Evolutionary conservation across 2,329 filamentous ascomycete species (phyloP).

Genomic region (Allantophomopsis lycopodina): DNA sequence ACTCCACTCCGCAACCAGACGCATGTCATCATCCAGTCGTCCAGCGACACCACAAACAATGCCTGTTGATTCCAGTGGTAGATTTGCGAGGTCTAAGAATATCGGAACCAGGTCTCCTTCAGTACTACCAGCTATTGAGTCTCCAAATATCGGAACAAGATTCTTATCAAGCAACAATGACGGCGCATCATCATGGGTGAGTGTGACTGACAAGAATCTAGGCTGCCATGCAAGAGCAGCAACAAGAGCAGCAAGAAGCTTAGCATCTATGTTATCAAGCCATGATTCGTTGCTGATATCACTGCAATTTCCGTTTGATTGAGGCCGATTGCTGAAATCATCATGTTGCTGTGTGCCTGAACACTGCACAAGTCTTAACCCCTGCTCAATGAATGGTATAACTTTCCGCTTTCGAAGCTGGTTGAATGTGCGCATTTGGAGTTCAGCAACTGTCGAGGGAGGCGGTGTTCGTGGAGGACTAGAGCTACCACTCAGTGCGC

Average conservation of each 20-base stretch:
- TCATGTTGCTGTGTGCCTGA: constrained; percentile 41
- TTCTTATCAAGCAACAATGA: constrained; percentile 60
- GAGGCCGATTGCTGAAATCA: constrained; percentile 14
- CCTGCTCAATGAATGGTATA: constrained; percentile 53
- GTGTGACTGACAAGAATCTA: constrained; percentile 60
- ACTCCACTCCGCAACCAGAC: constrained; percentile 8
- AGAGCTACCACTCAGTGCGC: constrained; percentile 28
- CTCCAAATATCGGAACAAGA: constrained; percentile 51
- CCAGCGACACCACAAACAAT: constrained; percentile 93
- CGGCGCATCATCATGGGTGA: constrained; percentile 60
- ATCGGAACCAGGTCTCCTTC: constrained; percentile 69
- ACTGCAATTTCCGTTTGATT: constrained; percentile 23
- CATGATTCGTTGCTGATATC: constrained; percentile 24
- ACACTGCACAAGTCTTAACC: constrained; percentile 67
- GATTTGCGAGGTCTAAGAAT: constrained; percentile 66
- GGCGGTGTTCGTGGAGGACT: constrained; percentile 56
- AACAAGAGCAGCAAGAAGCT: constrained; percentile 48
- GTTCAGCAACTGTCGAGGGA: constrained; percentile 62
- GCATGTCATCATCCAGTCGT: constrained; percentile 60
- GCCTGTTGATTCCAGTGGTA: constrained; percentile 80
- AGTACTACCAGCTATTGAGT: constrained; percentile 63
- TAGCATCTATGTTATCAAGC: constrained; percentile 47
- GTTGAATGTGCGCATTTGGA: constrained; percentile 72
- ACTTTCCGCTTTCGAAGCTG: constrained; percentile 71
- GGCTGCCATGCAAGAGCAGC: constrained; percentile 47